phyloP scores from a whole-genome alignment of 768 basidiomycete species.

The Collybia sp. region DNA sequence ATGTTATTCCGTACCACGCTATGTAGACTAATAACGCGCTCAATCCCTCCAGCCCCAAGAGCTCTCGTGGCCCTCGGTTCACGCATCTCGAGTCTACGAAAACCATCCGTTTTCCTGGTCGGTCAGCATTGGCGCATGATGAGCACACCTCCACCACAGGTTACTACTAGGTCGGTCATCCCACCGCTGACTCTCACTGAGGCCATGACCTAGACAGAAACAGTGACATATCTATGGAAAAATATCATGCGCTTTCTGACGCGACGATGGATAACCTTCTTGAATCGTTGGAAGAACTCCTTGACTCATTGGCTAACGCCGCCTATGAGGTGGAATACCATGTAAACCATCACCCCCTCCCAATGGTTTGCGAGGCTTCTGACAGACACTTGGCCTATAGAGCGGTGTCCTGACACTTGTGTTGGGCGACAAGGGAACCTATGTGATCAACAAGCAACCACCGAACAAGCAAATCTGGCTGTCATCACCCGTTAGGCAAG shows the following conservation, averaged over 20 bases:
- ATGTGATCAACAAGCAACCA: slow-evolving; percentile 96
- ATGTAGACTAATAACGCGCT: too few species aligned
- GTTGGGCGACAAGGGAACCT: slow-evolving; percentile 75
- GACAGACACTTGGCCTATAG: slow-evolving; percentile 30
- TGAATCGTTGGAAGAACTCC: slow-evolving; percentile 65
- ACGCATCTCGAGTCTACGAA: too few species aligned
- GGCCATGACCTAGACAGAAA: slow-evolving; percentile 25
- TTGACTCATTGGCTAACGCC: slow-evolving; percentile 55
- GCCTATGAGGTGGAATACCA: slow-evolving; percentile 85
- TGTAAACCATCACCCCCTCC: slow-evolving; percentile 35
- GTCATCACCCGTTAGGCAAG: slow-evolving; percentile 81
- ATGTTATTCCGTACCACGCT: too few species aligned
- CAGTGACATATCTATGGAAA: slow-evolving; percentile 48
- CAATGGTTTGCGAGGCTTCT: slow-evolving; percentile 1
- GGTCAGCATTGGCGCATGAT: slow-evolving; percentile 23
- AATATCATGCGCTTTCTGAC: slow-evolving; percentile 73
- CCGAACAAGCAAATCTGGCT: slow-evolving; percentile 98
- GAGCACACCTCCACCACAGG: slow-evolving; percentile 53
- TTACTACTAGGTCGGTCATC: slow-evolving; percentile 45
- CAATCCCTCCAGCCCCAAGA: too few species aligned
- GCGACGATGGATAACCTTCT: slow-evolving; percentile 72
- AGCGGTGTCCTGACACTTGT: slow-evolving; percentile 86
- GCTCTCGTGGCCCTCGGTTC: too few species aligned
- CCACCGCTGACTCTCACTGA: not conserved
- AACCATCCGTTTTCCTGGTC: not conserved